These are phyloP conservation scores for Alternaria hordeiaustralica DNA, from an alignment of 2,329 filamentous ascomycete species.

Conservation along the genomic window DNA sequence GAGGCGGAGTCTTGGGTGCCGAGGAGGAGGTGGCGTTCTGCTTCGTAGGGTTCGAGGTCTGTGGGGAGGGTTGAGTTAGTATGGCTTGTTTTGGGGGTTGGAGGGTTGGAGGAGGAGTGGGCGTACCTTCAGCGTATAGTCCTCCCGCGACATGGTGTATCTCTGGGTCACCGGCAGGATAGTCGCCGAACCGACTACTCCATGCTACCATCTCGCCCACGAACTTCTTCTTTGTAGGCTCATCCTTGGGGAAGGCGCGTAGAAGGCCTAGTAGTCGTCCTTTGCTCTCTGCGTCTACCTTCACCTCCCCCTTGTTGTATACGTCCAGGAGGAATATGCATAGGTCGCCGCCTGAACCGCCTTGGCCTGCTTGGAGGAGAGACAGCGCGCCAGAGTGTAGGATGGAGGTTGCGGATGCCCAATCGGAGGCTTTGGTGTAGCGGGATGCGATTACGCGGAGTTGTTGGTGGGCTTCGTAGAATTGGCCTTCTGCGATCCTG, in stretches of 20 bases:
- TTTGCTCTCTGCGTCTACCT: slow-evolving; percentile 75
- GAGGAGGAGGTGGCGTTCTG: slow-evolving; percentile 85
- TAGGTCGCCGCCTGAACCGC: slow-evolving; percentile 89
- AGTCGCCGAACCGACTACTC: slow-evolving; percentile 85
- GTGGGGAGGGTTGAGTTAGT: neutral
- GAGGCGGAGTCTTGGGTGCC: slow-evolving; percentile 89
- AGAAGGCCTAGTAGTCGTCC: slow-evolving; percentile 78
- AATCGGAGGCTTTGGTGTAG: slow-evolving; percentile 88
- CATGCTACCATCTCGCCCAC: slow-evolving; percentile 87
- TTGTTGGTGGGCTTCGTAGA: slow-evolving; percentile 98
- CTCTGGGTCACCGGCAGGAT: slow-evolving; percentile 90
- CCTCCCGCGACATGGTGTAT: slow-evolving; percentile 90
- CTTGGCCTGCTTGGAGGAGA: slow-evolving; percentile 89
- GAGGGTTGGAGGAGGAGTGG: neutral
- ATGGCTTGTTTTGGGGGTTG: neutral
- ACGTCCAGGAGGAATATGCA: slow-evolving; percentile 88
- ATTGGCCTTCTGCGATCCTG: slow-evolving; percentile 88
- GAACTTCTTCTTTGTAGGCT: slow-evolving; percentile 93
- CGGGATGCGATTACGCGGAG: slow-evolving; percentile 93
- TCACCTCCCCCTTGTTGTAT: slow-evolving; percentile 84
- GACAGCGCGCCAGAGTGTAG: slow-evolving; percentile 83
- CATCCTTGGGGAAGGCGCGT: slow-evolving; percentile 78
- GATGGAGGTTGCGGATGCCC: slow-evolving; percentile 83
- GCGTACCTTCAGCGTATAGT: slow-evolving; percentile 78
- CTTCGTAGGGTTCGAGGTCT: slow-evolving; percentile 92